Evolutionary conservation across 768 basidiomycete genomes (phyloP).

Genomic region (Boletus rufocinnamomeus): DNA sequence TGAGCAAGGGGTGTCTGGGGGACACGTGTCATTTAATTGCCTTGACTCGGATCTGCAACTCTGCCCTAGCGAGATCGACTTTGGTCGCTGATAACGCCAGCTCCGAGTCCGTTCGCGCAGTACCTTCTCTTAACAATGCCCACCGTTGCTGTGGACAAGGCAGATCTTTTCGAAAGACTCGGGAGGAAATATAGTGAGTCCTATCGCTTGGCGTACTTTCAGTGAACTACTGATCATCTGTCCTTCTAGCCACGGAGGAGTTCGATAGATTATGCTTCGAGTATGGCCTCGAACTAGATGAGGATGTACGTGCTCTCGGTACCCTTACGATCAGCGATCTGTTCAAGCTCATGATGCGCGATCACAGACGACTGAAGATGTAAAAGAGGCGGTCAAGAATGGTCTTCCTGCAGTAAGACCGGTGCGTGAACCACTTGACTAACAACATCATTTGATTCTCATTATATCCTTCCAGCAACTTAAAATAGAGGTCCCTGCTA

Average conservation of each 20-base stretch:
- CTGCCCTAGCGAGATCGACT: not conserved
- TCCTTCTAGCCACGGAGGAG: slow-evolving; percentile 76
- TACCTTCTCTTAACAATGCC: slow-evolving; percentile 59
- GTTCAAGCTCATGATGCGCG: not conserved
- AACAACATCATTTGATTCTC: not conserved
- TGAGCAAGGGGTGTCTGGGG: slow-evolving; percentile 23
- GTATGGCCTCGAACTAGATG: slow-evolving; percentile 96
- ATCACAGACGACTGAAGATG: slow-evolving; percentile 82
- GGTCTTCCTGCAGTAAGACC: slow-evolving; percentile 85
- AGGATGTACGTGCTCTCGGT: slow-evolving; percentile 69
- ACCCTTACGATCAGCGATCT: not conserved
- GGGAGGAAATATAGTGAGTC: slow-evolving; percentile 77
- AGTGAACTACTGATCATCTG: slow-evolving; percentile 14
- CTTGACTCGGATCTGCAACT: not conserved
- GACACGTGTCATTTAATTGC: slow-evolving; percentile 3
- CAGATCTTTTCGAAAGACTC: slow-evolving; percentile 86
- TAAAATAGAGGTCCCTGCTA: slow-evolving; percentile 99
- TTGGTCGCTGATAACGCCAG: not conserved
- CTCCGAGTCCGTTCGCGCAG: not conserved
- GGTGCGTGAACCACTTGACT: slow-evolving; percentile 43
- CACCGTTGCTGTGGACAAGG: slow-evolving; percentile 94
- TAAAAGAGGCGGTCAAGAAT: slow-evolving; percentile 78
- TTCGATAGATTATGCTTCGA: slow-evolving; percentile 97
- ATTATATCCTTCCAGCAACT: slow-evolving; percentile 64
- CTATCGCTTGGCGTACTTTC: slow-evolving; percentile 3